A percentile compares a stretch with the other conserved stretches of the same genome.
phyloP scores from a whole-genome alignment of 2,329 filamentous ascomycete species.

The Fusarium sp. region DNA sequence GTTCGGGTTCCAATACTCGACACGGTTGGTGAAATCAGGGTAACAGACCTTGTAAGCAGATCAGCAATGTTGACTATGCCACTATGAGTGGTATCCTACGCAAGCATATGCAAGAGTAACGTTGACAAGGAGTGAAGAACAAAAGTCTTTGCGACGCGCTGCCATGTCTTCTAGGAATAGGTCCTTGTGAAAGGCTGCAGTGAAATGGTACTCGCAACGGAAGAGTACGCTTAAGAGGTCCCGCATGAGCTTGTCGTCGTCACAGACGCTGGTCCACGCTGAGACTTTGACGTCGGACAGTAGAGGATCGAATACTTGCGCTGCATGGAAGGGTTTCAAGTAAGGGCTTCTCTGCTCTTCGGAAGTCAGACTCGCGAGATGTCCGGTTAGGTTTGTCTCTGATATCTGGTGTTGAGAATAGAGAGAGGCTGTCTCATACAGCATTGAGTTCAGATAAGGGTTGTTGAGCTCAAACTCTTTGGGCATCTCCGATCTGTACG shows the following conservation, averaged over 20 bases:
- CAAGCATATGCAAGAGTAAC: constrained; percentile 50
- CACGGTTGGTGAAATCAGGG: constrained; percentile 40
- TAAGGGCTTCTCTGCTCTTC: constrained; percentile 40
- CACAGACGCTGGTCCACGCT: constrained; percentile 51
- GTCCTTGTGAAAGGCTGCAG: constrained; percentile 52
- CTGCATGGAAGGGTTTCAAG: constrained; percentile 52
- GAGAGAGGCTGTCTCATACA: constrained; percentile 41
- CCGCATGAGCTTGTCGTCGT: constrained; percentile 50
- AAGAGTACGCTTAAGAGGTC: constrained; percentile 45
- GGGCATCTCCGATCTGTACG: constrained; percentile 45
- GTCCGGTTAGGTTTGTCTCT: background rate
- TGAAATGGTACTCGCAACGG: constrained; percentile 51
- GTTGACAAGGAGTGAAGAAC: constrained; percentile 54
- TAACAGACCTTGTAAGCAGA: constrained; percentile 44
- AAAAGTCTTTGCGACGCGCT: constrained; percentile 46
- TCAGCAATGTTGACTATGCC: background rate
- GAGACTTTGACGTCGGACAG: constrained; percentile 47
- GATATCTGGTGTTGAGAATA: background rate
- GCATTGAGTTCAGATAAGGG: constrained; percentile 41
- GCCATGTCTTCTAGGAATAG: constrained; percentile 54
- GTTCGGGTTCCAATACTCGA: constrained; percentile 51
- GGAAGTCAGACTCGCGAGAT: background rate
- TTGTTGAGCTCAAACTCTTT: constrained; percentile 25
- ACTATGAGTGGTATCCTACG: constrained; percentile 39
- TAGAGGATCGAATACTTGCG: constrained; percentile 47